Conservation (phyloP, 495 filamentous ascomycete genomes). For the Astrocystis sublimbata region DNA sequence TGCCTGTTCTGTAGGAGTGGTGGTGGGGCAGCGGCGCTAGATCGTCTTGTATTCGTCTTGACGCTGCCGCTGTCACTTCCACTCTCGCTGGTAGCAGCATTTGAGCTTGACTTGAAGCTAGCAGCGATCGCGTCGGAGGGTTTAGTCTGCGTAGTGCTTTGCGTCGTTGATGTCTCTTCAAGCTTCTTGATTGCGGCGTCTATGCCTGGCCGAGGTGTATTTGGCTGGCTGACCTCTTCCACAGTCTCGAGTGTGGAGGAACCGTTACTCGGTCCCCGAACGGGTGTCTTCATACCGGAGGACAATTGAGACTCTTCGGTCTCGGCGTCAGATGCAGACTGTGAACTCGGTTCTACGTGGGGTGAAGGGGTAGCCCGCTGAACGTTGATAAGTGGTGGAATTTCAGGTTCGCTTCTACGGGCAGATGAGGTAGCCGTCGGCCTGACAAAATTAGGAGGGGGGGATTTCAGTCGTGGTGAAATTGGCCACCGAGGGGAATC, state of each 20-base stretch:
- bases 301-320: conserved; percentile 54
- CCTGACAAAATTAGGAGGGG: conserved; percentile 57
- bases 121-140: conserved; percentile 33
- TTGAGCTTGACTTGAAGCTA: conserved; percentile 37
- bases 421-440: conserved; percentile 43
- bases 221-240: conserved; percentile 82
- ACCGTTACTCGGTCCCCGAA: conserved; percentile 65
- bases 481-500: conserved; percentile 65
- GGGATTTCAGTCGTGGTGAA: conserved; percentile 66
- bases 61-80: conserved; percentile 61
- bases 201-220: conserved; percentile 59
- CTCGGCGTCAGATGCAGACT: conserved; percentile 48
- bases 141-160: conserved; percentile 39
- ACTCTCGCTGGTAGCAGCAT: conserved; percentile 53
- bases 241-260: conserved; percentile 84
- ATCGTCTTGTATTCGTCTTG: conserved; percentile 34
- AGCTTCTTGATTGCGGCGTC: conserved; percentile 48
- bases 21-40: conserved; percentile 35
- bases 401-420: conserved; percentile 48
- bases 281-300: conserved; percentile 63
- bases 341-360: conserved; percentile 37
- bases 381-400: conserved; percentile 55
- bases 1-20: conserved; percentile 44
- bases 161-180: conserved; percentile 50
- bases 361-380: conserved; percentile 52